Evolutionary conservation across 768 basidiomycete genomes (phyloP), one percentile per base, ranked within the genome.

Genomic region (Galerina sulciceps): DNA sequence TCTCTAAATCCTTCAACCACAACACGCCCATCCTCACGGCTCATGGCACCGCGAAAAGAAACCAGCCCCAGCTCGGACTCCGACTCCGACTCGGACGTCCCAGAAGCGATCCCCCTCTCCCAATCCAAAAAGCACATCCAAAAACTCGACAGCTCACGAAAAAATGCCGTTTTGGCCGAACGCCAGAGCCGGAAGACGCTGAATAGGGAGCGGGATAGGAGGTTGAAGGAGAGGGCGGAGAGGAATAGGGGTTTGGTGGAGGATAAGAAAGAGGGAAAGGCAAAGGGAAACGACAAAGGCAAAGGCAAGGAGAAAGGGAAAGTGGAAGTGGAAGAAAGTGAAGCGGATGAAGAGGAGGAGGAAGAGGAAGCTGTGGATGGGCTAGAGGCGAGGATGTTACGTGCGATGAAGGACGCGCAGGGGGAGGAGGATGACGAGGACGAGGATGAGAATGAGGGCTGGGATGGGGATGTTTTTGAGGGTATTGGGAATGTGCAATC

Each of bases 91-190:
- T 63, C 36, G 34, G 80, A 84, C 1, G 76, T 77, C 1, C 86
- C 86, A 1, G 85, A 86, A 60, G 65, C 80, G 0, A 65, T 87
- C 15, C 73, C 83, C 0, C 79, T 81, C n/a, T 72, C 73, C 0
- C 66, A 75, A 4, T 81, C 83, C 22, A 86, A 80, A 65, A 75
- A 76, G 20, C 62, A 71, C 11, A 76, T 70, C 8, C 72, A 76
- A 58, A 74, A 71, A 40, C 69, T 71, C 47, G 70, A 77, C 23
- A 71, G 72, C n/a, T 73, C 73, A 4, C 61, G 81, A 0, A 69
- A 70, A 57, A 67, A 75, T 49, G 77, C 76, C 18, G 69, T 76
- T 36, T 69, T 64, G 8, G 72, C 68, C 6, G 76, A 76, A 64
- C 76, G 76, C 41, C 75, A 71, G 41, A 81, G 76, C 62, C 71